Base-by-base conservation (phyloP, 225 moss, liverwort and hornwort genomes). In the Pleurozium schreberi region DNA sequence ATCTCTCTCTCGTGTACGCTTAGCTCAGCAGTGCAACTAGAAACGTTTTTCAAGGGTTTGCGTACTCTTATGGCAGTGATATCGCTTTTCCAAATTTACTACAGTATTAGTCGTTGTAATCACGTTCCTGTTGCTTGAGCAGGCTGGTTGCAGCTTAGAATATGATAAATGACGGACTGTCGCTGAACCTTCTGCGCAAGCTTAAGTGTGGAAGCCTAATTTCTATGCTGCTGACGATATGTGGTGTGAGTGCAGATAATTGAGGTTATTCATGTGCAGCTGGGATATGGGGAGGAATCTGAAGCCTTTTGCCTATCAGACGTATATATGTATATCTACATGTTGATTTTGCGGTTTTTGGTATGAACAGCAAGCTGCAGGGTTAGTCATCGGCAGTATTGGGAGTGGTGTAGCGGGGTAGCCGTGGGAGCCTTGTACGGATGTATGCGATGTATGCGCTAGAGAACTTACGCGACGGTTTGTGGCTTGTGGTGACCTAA, bases 401-500 rank as follows among this genome's bases (percentile, higher is more conserved):
- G 68, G 11, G 40, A 38, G 42, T 68, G 73, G 59, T 83, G 83
- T 53, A 26, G 75, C 50, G 74, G 74, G 28, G 58, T 78, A 49
- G 87, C 21, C 31, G n/a, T 64, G 84, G 49, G 79, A 87, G 80
- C n/a, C 59, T 85, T 81, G 92, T 90, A 90, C 92, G 86, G 90
- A 88, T 86, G 83, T 86, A 30, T 82, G 81, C 57, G 71, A 42
- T 88, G 88, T 38, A 64, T 92, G 88, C 34, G 75, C 55, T 81
- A 81, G 92, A 38, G 89, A 75, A 67, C n/a, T 90, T 26, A 68
- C 25, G 26, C 38, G 69, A 31, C n/a, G 75, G 85, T 68, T 75
- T 55, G 75, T 85, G 89, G 38, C 40, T 69, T 90, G 40, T 77
- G 67, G 83, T 90, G 87, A 88, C 92, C 92, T 90, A 92, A 92